Conservation (phyloP, 257 asterid species). For the Jacaranda mimosifolia region DNA sequence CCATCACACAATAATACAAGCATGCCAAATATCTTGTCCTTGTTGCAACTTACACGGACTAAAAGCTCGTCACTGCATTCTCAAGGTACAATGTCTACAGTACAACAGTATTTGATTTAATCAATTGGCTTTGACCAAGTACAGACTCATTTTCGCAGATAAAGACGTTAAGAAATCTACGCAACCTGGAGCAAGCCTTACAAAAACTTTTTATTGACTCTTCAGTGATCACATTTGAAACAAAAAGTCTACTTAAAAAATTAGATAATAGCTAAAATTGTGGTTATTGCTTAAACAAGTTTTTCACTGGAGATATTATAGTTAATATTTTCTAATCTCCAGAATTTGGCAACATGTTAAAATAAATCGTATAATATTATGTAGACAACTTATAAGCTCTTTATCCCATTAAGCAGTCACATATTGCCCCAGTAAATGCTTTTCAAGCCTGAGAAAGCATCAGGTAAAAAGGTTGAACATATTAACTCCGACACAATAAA, state of each 20-base stretch:
- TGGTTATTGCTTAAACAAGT: conserved; percentile 24
- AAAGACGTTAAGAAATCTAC: conserved; percentile 18
- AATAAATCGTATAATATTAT: conserved; percentile 4
- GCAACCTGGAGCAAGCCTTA: conserved; percentile 19
- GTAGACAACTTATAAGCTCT: conserved; percentile 18
- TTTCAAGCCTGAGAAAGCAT: conserved; percentile 24
- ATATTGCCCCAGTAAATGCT: neutral
- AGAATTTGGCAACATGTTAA: conserved; percentile 24
- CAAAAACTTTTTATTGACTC: conserved; percentile 8
- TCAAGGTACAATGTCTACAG: conserved; percentile 5
- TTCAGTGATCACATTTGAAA: conserved; percentile 3
- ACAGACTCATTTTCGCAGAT: conserved; percentile 16
- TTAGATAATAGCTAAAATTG: neutral
- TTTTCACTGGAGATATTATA: conserved; percentile 1
- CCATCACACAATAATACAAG: conserved; percentile 28
- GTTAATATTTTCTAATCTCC: neutral
- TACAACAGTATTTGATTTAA: conserved; percentile 22
- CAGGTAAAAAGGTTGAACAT: conserved; percentile 4
- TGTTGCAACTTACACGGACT: conserved; percentile 17
- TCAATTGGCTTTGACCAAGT: conserved; percentile 22
- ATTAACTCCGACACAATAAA: conserved; percentile 14
- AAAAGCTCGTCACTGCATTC: neutral
- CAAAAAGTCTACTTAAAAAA: neutral
- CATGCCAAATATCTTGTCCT: conserved; percentile 8
- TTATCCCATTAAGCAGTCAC: neutral